phyloP scores from a whole-genome alignment of 1,284 basidiomycete genomes.

The Naganishia sp. region DNA sequence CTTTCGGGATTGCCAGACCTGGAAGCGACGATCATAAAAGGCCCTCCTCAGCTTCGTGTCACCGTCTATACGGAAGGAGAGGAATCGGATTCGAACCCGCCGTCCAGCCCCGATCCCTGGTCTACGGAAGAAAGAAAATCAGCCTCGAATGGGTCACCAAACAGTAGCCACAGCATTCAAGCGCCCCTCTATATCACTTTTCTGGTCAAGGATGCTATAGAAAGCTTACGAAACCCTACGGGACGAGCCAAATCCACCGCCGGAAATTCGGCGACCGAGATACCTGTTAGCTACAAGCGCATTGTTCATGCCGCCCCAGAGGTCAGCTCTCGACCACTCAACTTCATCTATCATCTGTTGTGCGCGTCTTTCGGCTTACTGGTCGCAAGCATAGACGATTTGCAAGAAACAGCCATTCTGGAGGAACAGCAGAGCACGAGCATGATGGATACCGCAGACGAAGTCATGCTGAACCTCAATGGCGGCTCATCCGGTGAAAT shows the following conservation, averaged over 20 bases:
- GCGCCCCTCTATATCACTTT: constrained; percentile 29
- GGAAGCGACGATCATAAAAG: neutral
- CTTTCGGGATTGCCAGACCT: neutral
- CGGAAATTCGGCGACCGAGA: neutral
- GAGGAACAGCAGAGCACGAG: constrained; percentile 5
- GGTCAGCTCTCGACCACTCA: constrained; percentile 9
- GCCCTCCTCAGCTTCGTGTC: too few relatives aligned
- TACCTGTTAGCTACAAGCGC: constrained; percentile 8
- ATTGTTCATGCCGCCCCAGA: constrained; percentile 22
- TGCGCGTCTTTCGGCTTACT: constrained; percentile 21
- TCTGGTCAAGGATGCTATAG: constrained; percentile 14
- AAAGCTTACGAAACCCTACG: neutral
- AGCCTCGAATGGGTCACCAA: neutral
- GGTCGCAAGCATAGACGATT: constrained; percentile 7
- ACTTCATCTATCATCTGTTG: constrained; percentile 16
- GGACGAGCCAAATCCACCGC: too few relatives aligned
- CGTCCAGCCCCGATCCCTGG: constrained; percentile 14
- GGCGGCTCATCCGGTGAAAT: constrained; percentile 13
- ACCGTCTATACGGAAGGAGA: neutral
- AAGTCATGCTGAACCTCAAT: constrained; percentile 18
- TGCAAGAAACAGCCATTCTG: constrained; percentile 1
- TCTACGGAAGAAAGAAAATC: neutral
- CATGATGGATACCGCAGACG: constrained; percentile 21
- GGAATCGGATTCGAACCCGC: neutral
- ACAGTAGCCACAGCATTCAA: neutral